These are phyloP conservation scores for Fomitopsis schrenkii DNA, from an alignment of 1,284 basidiomycete genomes.

Conservation along the genomic window DNA sequence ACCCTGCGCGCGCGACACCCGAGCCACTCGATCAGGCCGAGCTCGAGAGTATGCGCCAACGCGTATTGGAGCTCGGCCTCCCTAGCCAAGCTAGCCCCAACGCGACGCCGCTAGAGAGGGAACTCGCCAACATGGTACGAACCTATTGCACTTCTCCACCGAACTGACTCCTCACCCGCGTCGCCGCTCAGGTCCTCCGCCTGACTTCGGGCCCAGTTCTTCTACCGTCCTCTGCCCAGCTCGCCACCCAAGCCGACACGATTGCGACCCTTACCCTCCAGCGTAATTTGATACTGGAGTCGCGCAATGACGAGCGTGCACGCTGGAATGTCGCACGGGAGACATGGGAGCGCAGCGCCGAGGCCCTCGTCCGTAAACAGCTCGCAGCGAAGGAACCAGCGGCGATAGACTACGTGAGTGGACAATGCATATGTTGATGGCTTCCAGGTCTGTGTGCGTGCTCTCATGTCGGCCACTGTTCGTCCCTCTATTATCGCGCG, in stretches of 20 bases:
- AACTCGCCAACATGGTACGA: conserved; percentile 57
- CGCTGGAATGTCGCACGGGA: conserved; percentile 49
- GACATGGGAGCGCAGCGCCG: conserved; percentile 56
- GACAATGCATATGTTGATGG: conserved; percentile 3
- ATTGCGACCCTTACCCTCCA: conserved; percentile 54
- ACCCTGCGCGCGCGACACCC: conserved; percentile 16
- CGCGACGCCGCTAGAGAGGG: conserved; percentile 37
- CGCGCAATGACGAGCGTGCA: conserved; percentile 49
- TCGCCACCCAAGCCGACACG: conserved; percentile 55
- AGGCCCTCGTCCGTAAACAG: conserved; percentile 53
- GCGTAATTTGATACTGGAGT: conserved; percentile 49
- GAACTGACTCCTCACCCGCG: neutral
- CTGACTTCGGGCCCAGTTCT: conserved; percentile 33
- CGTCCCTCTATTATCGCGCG: neutral
- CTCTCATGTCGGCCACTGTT: neutral
- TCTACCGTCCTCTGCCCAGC: conserved; percentile 41
- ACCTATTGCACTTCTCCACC: neutral
- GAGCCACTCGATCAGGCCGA: conserved; percentile 29
- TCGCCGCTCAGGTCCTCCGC: conserved; percentile 43
- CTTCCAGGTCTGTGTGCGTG: conserved; percentile 6
- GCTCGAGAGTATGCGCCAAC: conserved; percentile 28
- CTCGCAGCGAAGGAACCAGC: conserved; percentile 30
- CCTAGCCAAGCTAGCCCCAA: conserved; percentile 10
- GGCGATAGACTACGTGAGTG: conserved; percentile 41
- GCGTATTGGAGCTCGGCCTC: conserved; percentile 22